Conservation (phyloP, 768 basidiomycete species). For the Leccinum longicurvipes region DNA sequence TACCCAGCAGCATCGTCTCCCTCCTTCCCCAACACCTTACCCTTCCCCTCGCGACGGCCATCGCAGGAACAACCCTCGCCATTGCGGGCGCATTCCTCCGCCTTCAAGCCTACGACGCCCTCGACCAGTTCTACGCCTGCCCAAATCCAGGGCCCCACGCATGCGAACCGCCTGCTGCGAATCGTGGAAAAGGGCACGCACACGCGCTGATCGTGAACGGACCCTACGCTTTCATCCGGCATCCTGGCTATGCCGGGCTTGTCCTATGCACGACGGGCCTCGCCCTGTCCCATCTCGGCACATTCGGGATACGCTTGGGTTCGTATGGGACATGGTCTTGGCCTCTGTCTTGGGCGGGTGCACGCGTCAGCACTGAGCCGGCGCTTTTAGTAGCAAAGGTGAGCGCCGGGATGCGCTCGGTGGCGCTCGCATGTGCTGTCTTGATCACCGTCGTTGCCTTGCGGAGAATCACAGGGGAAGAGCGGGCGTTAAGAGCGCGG, state of each 20-base stretch:
- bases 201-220: slow-evolving; percentile 28
- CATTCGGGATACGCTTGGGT: not conserved
- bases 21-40: too few relatives aligned
- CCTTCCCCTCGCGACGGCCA: slow-evolving; percentile 1
- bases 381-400: slow-evolving; percentile 27
- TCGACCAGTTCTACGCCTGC: slow-evolving; percentile 25
- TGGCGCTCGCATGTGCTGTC: slow-evolving; percentile 10
- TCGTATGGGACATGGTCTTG: not conserved
- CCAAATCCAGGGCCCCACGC: slow-evolving; percentile 4
- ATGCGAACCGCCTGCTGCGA: not conserved
- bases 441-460: slow-evolving; percentile 6
- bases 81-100: slow-evolving; percentile 42
- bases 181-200: not conserved
- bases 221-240: slow-evolving; percentile 28
- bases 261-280: slow-evolving; percentile 23
- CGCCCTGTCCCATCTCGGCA: slow-evolving; percentile 11
- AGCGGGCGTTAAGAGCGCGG: slow-evolving; percentile 6
- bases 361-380: not conserved
- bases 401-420: slow-evolving; percentile 14
- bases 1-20: not conserved
- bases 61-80: slow-evolving; percentile 39
- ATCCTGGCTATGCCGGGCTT: slow-evolving; percentile 33
- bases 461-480: slow-evolving; percentile 10
- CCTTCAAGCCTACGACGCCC: slow-evolving; percentile 25
- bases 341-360: not conserved